Conservation (phyloP, 805 yeast species). For the Saturnispora gosingensis region DNA sequence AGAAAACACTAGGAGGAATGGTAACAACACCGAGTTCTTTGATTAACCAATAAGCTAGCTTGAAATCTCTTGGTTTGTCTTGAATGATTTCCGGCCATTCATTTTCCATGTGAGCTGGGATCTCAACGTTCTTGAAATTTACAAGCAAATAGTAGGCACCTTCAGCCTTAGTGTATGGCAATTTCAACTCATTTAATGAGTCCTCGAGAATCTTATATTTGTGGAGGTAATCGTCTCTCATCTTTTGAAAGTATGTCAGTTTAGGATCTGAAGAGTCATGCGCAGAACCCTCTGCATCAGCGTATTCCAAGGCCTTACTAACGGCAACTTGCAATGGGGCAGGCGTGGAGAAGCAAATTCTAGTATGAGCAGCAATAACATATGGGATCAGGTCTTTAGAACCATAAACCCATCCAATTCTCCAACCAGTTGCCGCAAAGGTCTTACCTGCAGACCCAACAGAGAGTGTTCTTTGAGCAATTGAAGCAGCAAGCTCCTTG, state of each 20-base stretch:
- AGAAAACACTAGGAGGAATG: conserved; percentile 96
- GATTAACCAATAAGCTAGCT: conserved; percentile 85
- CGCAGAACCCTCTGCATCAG: conserved; percentile 34
- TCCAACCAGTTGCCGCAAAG: conserved; percentile 99
- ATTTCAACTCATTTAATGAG: conserved; percentile 76
- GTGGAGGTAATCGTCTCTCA: conserved; percentile 55
- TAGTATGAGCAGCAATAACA: conserved; percentile 82
- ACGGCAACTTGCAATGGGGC: conserved; percentile 91
- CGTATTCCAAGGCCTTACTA: conserved; percentile 62
- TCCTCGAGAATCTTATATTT: conserved; percentile 68
- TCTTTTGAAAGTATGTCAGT: conserved; percentile 53
- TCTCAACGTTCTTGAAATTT: conserved; percentile 70
- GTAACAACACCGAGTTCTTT: conserved; percentile 90
- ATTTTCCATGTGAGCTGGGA: conserved; percentile 54
- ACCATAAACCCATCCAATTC: conserved; percentile 94
- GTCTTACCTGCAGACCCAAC: conserved; percentile 98
- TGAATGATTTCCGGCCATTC: conserved; percentile 53
- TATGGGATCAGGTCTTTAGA: conserved; percentile 72
- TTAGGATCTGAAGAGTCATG: conserved; percentile 4
- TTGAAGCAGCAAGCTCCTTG: conserved; percentile 15
- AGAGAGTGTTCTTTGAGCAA: conserved; percentile 69
- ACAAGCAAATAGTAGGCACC: conserved; percentile 93
- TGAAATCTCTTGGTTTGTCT: conserved; percentile 73
- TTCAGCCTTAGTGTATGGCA: conserved; percentile 85
- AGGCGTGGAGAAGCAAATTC: conserved; percentile 88